These are phyloP conservation scores for Saururus chinensis DNA, from an alignment of 164 flowering plant species.

Conservation along the genomic window DNA sequence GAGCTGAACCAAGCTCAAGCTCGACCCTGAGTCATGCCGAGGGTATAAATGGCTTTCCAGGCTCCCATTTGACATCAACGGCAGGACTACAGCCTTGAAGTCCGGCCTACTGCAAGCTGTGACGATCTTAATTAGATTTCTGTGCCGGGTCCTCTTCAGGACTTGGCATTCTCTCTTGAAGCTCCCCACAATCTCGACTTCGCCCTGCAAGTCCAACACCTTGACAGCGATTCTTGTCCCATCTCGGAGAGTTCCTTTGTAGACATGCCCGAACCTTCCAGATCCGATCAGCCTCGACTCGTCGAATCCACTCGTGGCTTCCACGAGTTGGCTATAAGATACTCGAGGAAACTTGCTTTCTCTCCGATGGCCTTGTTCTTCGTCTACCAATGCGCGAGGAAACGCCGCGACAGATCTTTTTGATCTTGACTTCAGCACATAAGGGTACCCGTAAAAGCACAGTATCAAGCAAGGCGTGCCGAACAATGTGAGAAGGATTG, in stretches of 20 bases:
- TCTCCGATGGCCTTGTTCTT: constrained; percentile 23
- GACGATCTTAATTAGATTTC: constrained; percentile 74
- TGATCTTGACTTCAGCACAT: constrained; percentile 22
- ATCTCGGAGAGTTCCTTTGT: constrained; percentile 60
- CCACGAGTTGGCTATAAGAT: constrained; percentile 49
- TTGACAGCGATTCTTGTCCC: constrained; percentile 69
- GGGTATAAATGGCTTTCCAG: constrained; percentile 67
- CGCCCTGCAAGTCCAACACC: constrained; percentile 39
- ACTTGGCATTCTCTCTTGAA: constrained; percentile 85
- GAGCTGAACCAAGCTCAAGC: constrained; percentile 46
- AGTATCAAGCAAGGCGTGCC: constrained; percentile 20
- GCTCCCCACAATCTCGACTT: constrained; percentile 34
- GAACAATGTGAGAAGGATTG: constrained; percentile 33
- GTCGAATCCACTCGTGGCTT: constrained; percentile 74
- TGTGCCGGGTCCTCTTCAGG: constrained; percentile 58
- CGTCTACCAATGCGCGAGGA: constrained; percentile 13
- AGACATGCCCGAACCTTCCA: constrained; percentile 79
- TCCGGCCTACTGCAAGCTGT: constrained; percentile 73
- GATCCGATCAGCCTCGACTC: constrained; percentile 61
- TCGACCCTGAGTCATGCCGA: constrained; percentile 12
- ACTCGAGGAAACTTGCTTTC: constrained; percentile 51
- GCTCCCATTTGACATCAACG: constrained; percentile 86
- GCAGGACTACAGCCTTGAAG: constrained; percentile 81
- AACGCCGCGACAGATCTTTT: constrained; percentile 15
- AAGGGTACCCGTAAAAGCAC: constrained; percentile 32